Conservation (phyloP, 169 alveolate species). For the Cryptosporidium bovis region DNA sequence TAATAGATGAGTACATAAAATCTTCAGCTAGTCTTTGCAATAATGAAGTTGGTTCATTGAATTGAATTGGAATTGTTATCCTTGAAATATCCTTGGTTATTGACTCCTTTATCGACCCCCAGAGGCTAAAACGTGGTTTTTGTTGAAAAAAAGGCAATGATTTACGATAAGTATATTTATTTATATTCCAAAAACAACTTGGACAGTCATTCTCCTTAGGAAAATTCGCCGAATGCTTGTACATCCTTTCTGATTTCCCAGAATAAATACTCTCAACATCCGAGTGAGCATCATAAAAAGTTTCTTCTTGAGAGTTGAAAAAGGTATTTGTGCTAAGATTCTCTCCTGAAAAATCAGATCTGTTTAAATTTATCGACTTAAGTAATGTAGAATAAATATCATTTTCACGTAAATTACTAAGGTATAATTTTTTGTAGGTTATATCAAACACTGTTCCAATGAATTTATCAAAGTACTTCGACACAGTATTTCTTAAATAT, state of each 20-base stretch:
- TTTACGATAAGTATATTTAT: slow-evolving; percentile 38
- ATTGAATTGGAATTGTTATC: slow-evolving; percentile 94
- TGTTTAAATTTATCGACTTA: slow-evolving; percentile 1
- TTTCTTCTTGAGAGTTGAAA: slow-evolving; percentile 17
- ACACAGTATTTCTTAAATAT: neutral
- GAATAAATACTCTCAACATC: slow-evolving; percentile 31
- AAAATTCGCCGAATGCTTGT: neutral
- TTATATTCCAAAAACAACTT: slow-evolving; percentile 50
- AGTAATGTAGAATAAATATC: slow-evolving; percentile 51
- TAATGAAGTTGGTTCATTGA: slow-evolving; percentile 96
- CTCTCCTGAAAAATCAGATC: neutral
- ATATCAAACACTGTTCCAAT: slow-evolving; percentile 46
- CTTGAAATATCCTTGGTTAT: slow-evolving; percentile 96
- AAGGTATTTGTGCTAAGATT: neutral
- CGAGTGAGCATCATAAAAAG: slow-evolving; percentile 57
- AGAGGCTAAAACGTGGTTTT: slow-evolving; percentile 78
- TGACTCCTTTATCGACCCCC: slow-evolving; percentile 94
- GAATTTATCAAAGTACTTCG: slow-evolving; percentile 47
- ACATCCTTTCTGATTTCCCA: neutral
- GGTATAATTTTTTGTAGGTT: slow-evolving; percentile 15
- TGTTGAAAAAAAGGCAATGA: slow-evolving; percentile 37
- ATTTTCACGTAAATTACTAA: slow-evolving; percentile 14
- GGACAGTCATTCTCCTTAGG: slow-evolving; percentile 33
- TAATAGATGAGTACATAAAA: slow-evolving; percentile 89
- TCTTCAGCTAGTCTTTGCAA: slow-evolving; percentile 94